Percentiles rank a stretch among this genome's conserved stretches.
phyloP scores from a whole-genome alignment of 2,329 filamentous ascomycete genomes.

The Ophiostoma quercus region DNA sequence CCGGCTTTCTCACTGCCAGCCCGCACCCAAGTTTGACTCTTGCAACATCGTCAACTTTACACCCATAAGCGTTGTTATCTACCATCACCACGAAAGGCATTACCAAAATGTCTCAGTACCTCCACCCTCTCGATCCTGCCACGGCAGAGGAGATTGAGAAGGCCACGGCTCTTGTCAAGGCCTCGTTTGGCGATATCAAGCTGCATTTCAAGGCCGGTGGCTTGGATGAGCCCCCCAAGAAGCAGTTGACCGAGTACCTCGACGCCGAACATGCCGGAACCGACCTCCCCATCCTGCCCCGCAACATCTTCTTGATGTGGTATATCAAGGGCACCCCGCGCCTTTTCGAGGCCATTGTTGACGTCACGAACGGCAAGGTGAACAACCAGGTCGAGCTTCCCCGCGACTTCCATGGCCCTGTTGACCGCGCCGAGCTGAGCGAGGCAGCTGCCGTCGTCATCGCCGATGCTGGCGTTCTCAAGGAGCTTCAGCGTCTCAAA shows the following conservation, averaged over 20 bases:
- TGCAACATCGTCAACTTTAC: not conserved
- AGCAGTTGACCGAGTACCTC: conserved; percentile 47
- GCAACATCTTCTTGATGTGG: conserved; percentile 53
- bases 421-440: conserved; percentile 56
- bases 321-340: conserved; percentile 58
- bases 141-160: conserved; percentile 51
- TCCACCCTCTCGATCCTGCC: conserved; percentile 56
- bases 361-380: conserved; percentile 46
- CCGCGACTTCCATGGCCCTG: conserved; percentile 53
- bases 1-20: not conserved
- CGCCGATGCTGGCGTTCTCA: conserved; percentile 51
- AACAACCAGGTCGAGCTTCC: conserved; percentile 56
- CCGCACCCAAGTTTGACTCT: not conserved
- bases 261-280: conserved; percentile 38
- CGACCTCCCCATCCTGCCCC: conserved; percentile 39
- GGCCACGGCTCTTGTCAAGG: conserved; percentile 44
- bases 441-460: conserved; percentile 52
- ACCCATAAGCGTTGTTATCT: not conserved
- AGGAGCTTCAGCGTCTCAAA: conserved; percentile 56
- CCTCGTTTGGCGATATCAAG: conserved; percentile 51
- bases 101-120: not conserved
- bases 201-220: conserved; percentile 59
- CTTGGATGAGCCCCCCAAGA: conserved; percentile 51
- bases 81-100: not conserved
- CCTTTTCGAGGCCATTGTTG: conserved; percentile 54